Conservation (phyloP, 108 stramenopile genomes). For the Stephanodiscus minutulus region DNA sequence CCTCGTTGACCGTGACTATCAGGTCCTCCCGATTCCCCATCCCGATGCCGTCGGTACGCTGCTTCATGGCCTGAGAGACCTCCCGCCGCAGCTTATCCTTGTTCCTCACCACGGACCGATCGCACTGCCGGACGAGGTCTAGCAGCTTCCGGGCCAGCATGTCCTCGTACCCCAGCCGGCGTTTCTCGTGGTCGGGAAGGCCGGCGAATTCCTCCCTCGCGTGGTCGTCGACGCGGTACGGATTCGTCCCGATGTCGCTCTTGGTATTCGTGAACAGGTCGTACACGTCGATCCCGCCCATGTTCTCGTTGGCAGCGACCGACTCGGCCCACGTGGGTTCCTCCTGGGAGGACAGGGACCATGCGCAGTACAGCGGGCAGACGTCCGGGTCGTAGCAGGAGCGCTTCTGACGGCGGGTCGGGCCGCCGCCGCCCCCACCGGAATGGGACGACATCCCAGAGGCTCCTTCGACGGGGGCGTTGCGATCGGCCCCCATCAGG, state of each 20-base stretch:
- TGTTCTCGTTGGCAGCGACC: slow-evolving; percentile 46
- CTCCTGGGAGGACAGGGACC: slow-evolving; percentile 49
- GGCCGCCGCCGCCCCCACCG: slow-evolving; percentile 27
- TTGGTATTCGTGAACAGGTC: slow-evolving; percentile 91
- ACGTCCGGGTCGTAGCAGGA: slow-evolving; percentile 86
- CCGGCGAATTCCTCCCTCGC: slow-evolving; percentile 69
- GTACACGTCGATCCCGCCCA: slow-evolving; percentile 77
- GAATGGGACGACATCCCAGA: slow-evolving; percentile 21
- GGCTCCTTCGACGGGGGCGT: slow-evolving; percentile 62
- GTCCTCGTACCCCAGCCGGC: slow-evolving; percentile 74
- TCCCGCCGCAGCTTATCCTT: slow-evolving; percentile 82
- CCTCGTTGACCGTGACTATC: slow-evolving; percentile 49
- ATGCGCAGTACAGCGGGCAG: slow-evolving; percentile 86
- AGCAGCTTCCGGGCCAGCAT: slow-evolving; percentile 73
- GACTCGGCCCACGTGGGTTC: slow-evolving; percentile 45
- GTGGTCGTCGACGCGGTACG: slow-evolving; percentile 62
- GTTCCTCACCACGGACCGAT: slow-evolving; percentile 76
- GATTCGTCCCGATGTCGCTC: slow-evolving; percentile 78
- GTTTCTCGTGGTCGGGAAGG: slow-evolving; percentile 75
- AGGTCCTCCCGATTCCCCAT: slow-evolving; percentile 57
- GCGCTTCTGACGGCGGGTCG: slow-evolving; percentile 45
- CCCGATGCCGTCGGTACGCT: slow-evolving; percentile 46
- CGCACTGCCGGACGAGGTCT: slow-evolving; percentile 77
- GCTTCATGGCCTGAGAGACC: slow-evolving; percentile 57
- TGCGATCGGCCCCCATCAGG: slow-evolving; percentile 88